These are phyloP conservation scores for Pochonia chlamydosporia DNA, from an alignment of 2,329 filamentous ascomycete species.

Conservation along the genomic window DNA sequence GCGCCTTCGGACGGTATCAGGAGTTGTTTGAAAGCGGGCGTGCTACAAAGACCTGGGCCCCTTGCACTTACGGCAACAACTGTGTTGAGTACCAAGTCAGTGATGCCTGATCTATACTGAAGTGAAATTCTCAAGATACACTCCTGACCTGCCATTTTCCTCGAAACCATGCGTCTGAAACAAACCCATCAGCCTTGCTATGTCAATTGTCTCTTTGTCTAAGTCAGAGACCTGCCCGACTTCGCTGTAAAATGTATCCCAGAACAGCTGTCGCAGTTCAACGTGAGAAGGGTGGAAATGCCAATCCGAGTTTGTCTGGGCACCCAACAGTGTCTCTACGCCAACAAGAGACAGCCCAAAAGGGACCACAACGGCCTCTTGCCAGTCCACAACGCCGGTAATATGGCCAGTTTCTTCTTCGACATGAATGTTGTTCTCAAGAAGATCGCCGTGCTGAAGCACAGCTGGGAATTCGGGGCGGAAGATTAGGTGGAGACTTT, in stretches of 20 bases:
- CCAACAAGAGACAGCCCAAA: constrained; percentile 21
- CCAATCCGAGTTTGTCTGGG: constrained; percentile 9
- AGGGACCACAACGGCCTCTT: constrained; percentile 16
- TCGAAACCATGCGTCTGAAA: constrained; percentile 8
- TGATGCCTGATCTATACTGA: no score
- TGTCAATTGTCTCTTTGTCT: constrained; percentile 7
- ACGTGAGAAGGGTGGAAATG: constrained; percentile 10
- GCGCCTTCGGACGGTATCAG: no score
- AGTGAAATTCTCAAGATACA: no score
- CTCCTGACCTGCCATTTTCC: no score
- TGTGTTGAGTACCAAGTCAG: no score
- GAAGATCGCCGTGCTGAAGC: constrained; percentile 21
- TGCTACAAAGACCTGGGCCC: no score
- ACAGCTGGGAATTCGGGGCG: constrained; percentile 13
- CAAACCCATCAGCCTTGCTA: constrained; percentile 11
- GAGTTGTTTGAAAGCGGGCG: no score
- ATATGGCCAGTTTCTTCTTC: constrained; percentile 18
- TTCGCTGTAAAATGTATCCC: constrained; percentile 5
- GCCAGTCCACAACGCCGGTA: constrained; percentile 23
- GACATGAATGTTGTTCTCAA: constrained; percentile 23
- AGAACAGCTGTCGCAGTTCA: constrained; percentile 9
- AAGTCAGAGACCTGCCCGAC: constrained; percentile 5
- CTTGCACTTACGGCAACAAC: no score
- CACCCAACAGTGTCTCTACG: constrained; percentile 15
- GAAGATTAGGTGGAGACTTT: constrained; percentile 14